A percentile compares a stretch with the other conserved stretches of the same genome.
Conservation (phyloP, 2,329 filamentous ascomycete species). For the Ophiostoma quercus region DNA sequence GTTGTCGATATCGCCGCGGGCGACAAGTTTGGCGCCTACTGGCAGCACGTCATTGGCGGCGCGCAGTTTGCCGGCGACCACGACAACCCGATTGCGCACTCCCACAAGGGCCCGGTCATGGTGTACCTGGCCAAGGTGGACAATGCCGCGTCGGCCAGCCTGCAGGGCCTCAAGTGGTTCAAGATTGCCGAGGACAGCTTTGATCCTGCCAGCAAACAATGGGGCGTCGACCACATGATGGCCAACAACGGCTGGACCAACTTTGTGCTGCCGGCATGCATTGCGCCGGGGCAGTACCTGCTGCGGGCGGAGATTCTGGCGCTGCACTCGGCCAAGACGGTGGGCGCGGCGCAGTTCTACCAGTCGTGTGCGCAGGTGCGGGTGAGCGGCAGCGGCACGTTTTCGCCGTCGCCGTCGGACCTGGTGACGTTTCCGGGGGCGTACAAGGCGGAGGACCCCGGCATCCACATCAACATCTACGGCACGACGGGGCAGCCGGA, state of each 20-base stretch:
- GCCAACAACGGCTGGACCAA: conserved; percentile 42
- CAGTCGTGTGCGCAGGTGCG: conserved; percentile 41
- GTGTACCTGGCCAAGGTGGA: conserved; percentile 51
- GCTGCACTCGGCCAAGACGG: conserved; percentile 44
- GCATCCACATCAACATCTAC: conserved; percentile 46
- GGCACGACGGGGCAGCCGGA: conserved; percentile 40
- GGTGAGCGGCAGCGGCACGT: conserved; percentile 39
- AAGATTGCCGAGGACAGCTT: conserved; percentile 51
- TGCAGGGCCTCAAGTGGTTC: conserved; percentile 46
- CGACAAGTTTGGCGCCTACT: conserved; percentile 48
- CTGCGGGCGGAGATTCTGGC: conserved; percentile 51
- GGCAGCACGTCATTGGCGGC: conserved; percentile 51
- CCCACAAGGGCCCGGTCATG: conserved; percentile 51
- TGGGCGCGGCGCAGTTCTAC: conserved; percentile 42
- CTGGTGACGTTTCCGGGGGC: conserved; percentile 45
- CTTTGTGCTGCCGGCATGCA: conserved; percentile 46
- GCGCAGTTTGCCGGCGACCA: conserved; percentile 45
- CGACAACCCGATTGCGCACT: conserved; percentile 51
- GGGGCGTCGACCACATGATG: conserved; percentile 47
- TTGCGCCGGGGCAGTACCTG: conserved; percentile 51
- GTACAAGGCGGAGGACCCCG: conserved; percentile 41
- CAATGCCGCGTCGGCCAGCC: conserved; percentile 37
- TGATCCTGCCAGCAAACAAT: conserved; percentile 40
- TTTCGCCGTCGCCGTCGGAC: conserved; percentile 34
- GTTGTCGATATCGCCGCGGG: conserved; percentile 48